phyloP scores from a whole-genome alignment of 1,284 basidiomycete species.

The Ceratobasidium sp. region DNA sequence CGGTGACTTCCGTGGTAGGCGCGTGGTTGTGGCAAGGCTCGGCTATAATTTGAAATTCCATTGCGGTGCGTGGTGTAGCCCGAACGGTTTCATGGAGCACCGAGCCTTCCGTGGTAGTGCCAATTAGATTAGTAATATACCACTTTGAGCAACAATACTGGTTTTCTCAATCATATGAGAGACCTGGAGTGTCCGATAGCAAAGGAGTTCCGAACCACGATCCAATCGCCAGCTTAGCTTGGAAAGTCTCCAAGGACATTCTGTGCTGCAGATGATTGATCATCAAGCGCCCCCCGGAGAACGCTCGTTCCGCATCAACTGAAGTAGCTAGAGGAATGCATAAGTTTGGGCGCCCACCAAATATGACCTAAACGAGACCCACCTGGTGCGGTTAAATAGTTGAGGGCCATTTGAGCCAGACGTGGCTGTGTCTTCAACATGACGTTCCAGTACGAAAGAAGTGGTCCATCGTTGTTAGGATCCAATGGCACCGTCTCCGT shows the following conservation, averaged over 20 bases:
- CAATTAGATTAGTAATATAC: too few relatives aligned
- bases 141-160: too few relatives aligned
- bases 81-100: too few relatives aligned
- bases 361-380: not conserved
- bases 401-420: not conserved
- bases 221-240: slow-evolving; percentile 9
- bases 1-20: too few relatives aligned
- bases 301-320: not conserved
- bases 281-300: slow-evolving; percentile 13
- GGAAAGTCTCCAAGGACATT: slow-evolving; percentile 11
- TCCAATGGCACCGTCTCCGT: not conserved
- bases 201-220: slow-evolving; percentile 12
- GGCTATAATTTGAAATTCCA: too few relatives aligned
- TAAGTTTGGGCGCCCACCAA: not conserved
- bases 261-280: slow-evolving; percentile 12
- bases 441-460: not conserved
- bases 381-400: slow-evolving; percentile 8
- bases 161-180: slow-evolving; percentile 16
- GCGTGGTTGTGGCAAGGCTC: too few relatives aligned
- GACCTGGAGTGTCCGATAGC: not conserved
- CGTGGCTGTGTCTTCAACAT: not conserved
- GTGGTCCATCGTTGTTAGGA: too few relatives aligned
- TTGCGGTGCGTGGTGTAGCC: too few relatives aligned
- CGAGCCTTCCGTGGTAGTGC: too few relatives aligned
- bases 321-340: not conserved